Conservation (phyloP, 257 asterid genomes). For the Ballota nigra region DNA sequence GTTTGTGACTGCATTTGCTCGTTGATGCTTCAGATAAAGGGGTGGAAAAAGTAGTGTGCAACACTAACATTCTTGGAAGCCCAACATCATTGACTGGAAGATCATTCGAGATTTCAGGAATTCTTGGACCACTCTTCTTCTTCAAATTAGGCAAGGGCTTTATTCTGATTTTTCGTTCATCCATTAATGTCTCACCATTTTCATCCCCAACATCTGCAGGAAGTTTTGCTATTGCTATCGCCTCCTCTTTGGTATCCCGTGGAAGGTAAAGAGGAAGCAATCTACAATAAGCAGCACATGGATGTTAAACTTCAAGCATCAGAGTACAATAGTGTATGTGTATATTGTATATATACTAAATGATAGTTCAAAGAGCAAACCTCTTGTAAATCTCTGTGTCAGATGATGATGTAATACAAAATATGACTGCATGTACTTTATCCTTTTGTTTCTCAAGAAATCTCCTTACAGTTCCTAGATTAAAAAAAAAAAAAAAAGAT, state of each 20-base stretch:
- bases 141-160: slow-evolving; percentile 77
- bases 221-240: slow-evolving; percentile 67
- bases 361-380: slow-evolving; percentile 30
- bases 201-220: slow-evolving; percentile 99
- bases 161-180: slow-evolving; percentile 94
- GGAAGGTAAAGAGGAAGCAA: slow-evolving; percentile 98
- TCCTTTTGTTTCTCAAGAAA: slow-evolving; percentile 93
- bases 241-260: slow-evolving; percentile 82
- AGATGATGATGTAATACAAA: slow-evolving; percentile 70
- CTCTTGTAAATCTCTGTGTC: slow-evolving; percentile 97
- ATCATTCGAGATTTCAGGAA: slow-evolving; percentile 48
- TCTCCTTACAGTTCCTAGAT: slow-evolving; percentile 80
- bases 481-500: slow-evolving; percentile 23
- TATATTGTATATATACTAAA: not conserved
- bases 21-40: slow-evolving; percentile 10
- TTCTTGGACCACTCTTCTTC: slow-evolving; percentile 40
- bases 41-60: not conserved
- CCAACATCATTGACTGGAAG: slow-evolving; percentile 59
- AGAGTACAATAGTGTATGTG: not conserved
- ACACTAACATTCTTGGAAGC: slow-evolving; percentile 61
- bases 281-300: slow-evolving; percentile 36
- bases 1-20: slow-evolving; percentile 10
- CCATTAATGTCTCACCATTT: slow-evolving; percentile 88
- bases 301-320: slow-evolving; percentile 21
- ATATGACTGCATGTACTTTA: slow-evolving; percentile 68